phyloP scores from a whole-genome alignment of 768 basidiomycete genomes.

The Tylopilus sp. region DNA sequence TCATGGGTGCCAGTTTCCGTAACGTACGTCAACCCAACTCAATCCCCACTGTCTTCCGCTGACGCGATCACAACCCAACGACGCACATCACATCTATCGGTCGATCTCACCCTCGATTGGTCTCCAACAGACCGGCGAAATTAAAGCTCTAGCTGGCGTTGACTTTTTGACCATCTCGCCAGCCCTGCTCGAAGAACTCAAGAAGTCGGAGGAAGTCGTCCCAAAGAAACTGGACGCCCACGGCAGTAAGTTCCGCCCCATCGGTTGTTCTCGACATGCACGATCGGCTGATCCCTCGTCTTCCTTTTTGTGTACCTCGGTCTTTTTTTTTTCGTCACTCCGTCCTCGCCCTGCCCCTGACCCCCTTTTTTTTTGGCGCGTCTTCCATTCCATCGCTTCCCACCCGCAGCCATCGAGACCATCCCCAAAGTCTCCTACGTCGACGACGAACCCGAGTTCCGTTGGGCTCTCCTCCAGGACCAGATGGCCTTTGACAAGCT shows the following conservation, averaged over 20 bases:
- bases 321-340: not conserved
- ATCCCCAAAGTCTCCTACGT: constrained; percentile 79
- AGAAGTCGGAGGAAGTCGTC: constrained; percentile 70
- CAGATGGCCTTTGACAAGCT: constrained; percentile 99
- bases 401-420: constrained; percentile 44
- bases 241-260: constrained; percentile 43
- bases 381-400: not conserved
- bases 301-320: too few relatives aligned
- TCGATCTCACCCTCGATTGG: constrained; percentile 6
- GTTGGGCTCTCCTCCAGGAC: constrained; percentile 89
- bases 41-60: constrained; percentile 1
- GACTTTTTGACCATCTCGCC: constrained; percentile 98
- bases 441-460: constrained; percentile 95
- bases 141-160: constrained; percentile 91
- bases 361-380: not conserved
- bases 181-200: constrained; percentile 86
- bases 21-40: constrained; percentile 56
- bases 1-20: constrained; percentile 99
- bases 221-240: constrained; percentile 79
- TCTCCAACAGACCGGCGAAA: constrained; percentile 70
- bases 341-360: not conserved
- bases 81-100: not conserved
- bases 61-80: not conserved
- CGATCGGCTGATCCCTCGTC: constrained; percentile 10
- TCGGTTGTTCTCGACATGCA: not conserved